A percentile compares a stretch with the other conserved stretches of the same genome.
Evolutionary conservation across 257 asterid genomes (phyloP).

Genomic region (Nyctanthes arbortristis): DNA sequence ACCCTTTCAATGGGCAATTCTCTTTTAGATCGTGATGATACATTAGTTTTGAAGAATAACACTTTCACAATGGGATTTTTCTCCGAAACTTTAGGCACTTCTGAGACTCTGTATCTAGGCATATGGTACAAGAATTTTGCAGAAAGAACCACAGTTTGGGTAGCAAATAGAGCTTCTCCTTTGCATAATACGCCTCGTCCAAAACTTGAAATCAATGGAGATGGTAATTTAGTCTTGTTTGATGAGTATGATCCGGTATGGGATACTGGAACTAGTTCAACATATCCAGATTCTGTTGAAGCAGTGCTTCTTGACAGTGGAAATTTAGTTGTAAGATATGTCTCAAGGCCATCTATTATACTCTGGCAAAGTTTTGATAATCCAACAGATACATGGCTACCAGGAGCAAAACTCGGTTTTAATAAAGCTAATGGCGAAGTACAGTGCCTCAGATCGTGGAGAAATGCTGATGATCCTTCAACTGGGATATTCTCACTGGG

Average conservation of each 20-base stretch:
- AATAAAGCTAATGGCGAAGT: slow-evolving; percentile 11
- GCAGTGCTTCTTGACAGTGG: no score
- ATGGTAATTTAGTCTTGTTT: no score
- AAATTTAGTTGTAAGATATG: slow-evolving; percentile 34
- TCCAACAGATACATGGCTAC: slow-evolving; percentile 44
- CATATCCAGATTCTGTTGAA: slow-evolving; percentile 19
- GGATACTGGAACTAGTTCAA: slow-evolving; percentile 26
- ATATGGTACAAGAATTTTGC: slow-evolving; percentile 37
- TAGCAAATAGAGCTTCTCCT: slow-evolving; percentile 36
- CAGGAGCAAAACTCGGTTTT: slow-evolving; percentile 35
- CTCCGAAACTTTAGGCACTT: slow-evolving; percentile 8
- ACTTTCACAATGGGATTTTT: slow-evolving; percentile 47
- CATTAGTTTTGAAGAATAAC: slow-evolving; percentile 31
- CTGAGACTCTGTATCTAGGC: slow-evolving; percentile 26
- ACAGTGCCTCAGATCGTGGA: slow-evolving; percentile 37
- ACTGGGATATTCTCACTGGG: slow-evolving; percentile 35
- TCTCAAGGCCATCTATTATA: slow-evolving; percentile 5
- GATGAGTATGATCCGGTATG: slow-evolving; percentile 28
- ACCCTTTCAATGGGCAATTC: slow-evolving; percentile 26
- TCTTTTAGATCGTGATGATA: slow-evolving; percentile 31
- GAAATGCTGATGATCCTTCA: slow-evolving; percentile 36
- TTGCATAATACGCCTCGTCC: not conserved
- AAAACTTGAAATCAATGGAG: slow-evolving; percentile 15
- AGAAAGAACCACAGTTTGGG: slow-evolving; percentile 31
- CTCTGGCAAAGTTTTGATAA: slow-evolving; percentile 44